Evolutionary conservation across 352 stramenopile species (phyloP).

Genomic region (Aphanomyces euteiches): DNA sequence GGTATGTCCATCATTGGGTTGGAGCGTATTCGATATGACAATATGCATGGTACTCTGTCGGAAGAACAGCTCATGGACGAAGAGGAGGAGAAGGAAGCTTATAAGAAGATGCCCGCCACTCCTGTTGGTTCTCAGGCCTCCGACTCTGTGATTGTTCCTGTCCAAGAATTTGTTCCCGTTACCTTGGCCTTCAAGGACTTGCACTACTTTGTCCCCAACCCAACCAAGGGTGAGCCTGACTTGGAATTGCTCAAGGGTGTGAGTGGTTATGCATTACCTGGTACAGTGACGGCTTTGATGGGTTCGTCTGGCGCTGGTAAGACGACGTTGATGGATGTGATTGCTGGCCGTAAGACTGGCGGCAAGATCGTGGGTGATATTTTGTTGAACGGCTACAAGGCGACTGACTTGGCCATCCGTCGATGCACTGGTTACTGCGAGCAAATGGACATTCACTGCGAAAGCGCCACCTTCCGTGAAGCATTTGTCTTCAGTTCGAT

Average conservation of each 20-base stretch:
- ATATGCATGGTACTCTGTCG: no score
- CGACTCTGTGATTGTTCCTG: background rate
- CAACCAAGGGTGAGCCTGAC: slow-evolving; percentile 35
- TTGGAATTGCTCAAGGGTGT: slow-evolving; percentile 42
- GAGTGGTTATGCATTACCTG: slow-evolving; percentile 47
- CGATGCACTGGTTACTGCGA: slow-evolving; percentile 57
- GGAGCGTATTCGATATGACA: slow-evolving; percentile 11
- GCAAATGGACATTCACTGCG: slow-evolving; percentile 88
- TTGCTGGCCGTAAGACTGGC: slow-evolving; percentile 87
- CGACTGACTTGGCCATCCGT: slow-evolving; percentile 50
- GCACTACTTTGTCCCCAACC: slow-evolving; percentile 55
- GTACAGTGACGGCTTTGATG: slow-evolving; percentile 74
- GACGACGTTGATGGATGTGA: slow-evolving; percentile 93
- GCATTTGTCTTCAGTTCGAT: slow-evolving; percentile 87
- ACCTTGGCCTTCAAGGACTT: slow-evolving; percentile 51
- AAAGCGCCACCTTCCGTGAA: slow-evolving; percentile 86
- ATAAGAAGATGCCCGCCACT: background rate
- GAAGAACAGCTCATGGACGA: no score
- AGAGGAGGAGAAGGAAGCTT: background rate
- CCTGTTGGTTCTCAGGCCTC: background rate
- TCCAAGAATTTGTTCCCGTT: slow-evolving; percentile 35
- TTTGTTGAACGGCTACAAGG: slow-evolving; percentile 48
- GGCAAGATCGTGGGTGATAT: slow-evolving; percentile 76
- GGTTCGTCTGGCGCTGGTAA: slow-evolving; percentile 81
- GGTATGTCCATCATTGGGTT: slow-evolving; percentile 33